Conservation (phyloP, 495 filamentous ascomycete genomes). For the Coniosporium apollinis region DNA sequence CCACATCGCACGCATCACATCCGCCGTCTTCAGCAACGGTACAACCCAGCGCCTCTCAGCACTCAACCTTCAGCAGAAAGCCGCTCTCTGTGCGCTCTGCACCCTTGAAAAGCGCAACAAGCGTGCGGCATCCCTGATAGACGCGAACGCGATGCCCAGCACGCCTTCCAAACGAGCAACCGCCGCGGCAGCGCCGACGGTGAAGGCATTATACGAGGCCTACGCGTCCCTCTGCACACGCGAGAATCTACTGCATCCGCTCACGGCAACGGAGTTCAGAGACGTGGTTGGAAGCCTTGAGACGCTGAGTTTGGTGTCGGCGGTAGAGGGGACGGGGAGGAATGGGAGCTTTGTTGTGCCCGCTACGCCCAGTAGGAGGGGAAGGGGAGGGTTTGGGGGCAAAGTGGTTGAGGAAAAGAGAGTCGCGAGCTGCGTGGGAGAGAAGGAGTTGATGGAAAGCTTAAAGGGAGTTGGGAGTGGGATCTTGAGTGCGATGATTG, state of each 20-base stretch:
- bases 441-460: slow-evolving; percentile 15
- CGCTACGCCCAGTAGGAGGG: slow-evolving; percentile 20
- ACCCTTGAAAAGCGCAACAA: slow-evolving; percentile 54
- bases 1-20: slow-evolving; percentile 79
- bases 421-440: slow-evolving; percentile 18
- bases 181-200: slow-evolving; percentile 41
- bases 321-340: slow-evolving; percentile 48
- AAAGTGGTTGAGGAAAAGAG: slow-evolving; percentile 20
- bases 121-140: slow-evolving; percentile 4
- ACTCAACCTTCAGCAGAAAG: slow-evolving; percentile 92
- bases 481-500: slow-evolving; percentile 21
- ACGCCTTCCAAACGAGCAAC: slow-evolving; percentile 41
- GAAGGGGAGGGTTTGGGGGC: slow-evolving; percentile 18
- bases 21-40: slow-evolving; percentile 71
- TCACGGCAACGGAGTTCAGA: slow-evolving; percentile 78
- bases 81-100: slow-evolving; percentile 71
- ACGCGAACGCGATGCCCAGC: slow-evolving; percentile 16
- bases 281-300: slow-evolving; percentile 86
- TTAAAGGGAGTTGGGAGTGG: slow-evolving; percentile 19
- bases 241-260: slow-evolving; percentile 69
- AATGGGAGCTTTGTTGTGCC: slow-evolving; percentile 17
- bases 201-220: slow-evolving; percentile 60
- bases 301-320: slow-evolving; percentile 62
- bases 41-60: slow-evolving; percentile 64
- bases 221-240: slow-evolving; percentile 67